These are phyloP conservation scores for Paracamarosporium sp. DNA, from an alignment of 2,329 filamentous ascomycete species.

Conservation along the genomic window DNA sequence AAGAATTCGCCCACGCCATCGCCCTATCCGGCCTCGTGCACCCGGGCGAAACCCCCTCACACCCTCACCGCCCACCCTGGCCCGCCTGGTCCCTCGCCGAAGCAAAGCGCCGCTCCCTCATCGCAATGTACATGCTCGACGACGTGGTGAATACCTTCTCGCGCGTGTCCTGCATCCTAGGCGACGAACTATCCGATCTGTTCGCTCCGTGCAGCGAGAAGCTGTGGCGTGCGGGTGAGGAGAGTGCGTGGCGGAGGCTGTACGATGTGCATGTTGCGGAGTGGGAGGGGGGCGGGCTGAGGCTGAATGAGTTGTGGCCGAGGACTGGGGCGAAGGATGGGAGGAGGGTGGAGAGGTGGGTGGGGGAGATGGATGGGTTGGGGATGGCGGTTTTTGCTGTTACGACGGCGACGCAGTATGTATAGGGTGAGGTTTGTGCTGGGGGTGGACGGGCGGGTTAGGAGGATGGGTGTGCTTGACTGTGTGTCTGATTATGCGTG, in stretches of 20 bases:
- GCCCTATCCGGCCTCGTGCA: neutral
- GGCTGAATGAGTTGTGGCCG: neutral
- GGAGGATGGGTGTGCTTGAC: too few relatives aligned
- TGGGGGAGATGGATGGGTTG: neutral
- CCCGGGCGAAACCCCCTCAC: neutral
- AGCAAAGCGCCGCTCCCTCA: neutral
- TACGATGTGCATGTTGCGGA: neutral
- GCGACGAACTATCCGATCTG: neutral
- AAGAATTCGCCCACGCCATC: neutral
- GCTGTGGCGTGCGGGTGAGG: neutral
- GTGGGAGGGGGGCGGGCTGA: constrained; percentile 1
- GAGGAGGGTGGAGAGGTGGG: neutral
- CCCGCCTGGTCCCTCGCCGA: neutral
- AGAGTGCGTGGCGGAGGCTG: neutral
- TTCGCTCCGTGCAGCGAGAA: neutral
- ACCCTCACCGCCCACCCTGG: neutral
- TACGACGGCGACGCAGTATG: neutral
- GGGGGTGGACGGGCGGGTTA: too few relatives aligned
- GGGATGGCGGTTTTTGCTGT: neutral
- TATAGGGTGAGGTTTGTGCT: too few relatives aligned
- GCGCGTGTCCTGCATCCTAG: neutral
- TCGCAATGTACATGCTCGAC: constrained; percentile 1
- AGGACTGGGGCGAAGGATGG: neutral
- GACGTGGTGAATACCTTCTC: neutral
- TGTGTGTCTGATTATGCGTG: too few relatives aligned